These are phyloP conservation scores for Fusarium nanum DNA, from an alignment of 2,329 filamentous ascomycete species.

Conservation along the genomic window DNA sequence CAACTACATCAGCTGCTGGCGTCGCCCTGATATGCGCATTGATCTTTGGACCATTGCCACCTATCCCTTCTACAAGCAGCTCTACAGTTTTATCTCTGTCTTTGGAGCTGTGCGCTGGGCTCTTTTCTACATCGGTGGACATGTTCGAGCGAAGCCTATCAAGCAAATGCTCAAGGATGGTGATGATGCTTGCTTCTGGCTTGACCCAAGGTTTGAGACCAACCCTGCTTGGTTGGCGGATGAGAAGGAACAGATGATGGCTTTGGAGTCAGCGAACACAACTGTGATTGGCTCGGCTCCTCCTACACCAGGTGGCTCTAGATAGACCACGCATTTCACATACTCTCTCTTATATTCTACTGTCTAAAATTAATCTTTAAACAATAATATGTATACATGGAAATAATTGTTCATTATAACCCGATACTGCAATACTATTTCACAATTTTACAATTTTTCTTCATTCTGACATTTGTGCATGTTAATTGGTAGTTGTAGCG, in stretches of 20 bases:
- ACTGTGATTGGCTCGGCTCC: background rate
- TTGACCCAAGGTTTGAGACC: background rate
- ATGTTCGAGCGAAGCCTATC: slow-evolving; percentile 5
- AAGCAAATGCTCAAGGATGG: slow-evolving; percentile 8
- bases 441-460: too few species aligned
- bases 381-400: too few species aligned
- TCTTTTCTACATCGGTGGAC: slow-evolving; percentile 1
- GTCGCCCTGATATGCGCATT: slow-evolving; percentile 6
- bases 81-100: background rate
- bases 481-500: too few species aligned
- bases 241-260: slow-evolving; percentile 4
- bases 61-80: slow-evolving; percentile 6
- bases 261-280: background rate
- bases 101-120: slow-evolving; percentile 14
- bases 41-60: background rate
- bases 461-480: too few species aligned
- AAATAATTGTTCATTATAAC: too few species aligned
- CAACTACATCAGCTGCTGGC: slow-evolving; percentile 7
- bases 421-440: too few species aligned
- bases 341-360: too few species aligned
- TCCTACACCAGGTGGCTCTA: background rate
- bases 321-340: background rate
- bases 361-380: too few species aligned
- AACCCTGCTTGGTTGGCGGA: slow-evolving; percentile 10
- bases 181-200: slow-evolving; percentile 13